phyloP scores from a whole-genome alignment of 331 rosid species.

The Acacia pycnantha region DNA sequence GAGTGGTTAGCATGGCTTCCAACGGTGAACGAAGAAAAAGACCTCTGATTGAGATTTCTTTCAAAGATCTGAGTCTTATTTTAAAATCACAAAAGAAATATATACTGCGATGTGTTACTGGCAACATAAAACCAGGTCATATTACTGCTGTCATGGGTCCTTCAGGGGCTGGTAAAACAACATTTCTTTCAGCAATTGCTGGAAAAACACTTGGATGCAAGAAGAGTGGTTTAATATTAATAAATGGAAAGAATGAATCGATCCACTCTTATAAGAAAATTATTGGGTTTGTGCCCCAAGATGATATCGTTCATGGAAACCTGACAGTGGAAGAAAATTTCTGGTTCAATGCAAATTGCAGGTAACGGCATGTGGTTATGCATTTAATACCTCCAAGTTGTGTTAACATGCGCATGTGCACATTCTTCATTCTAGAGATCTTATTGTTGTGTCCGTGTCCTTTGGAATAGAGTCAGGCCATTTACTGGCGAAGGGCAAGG shows the following conservation, averaged over 20 bases:
- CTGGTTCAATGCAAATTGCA: conserved; percentile 95
- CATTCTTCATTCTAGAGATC: background rate
- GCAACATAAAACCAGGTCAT: conserved; percentile 88
- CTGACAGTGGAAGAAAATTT: conserved; percentile 98
- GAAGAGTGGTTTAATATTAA: conserved; percentile 67
- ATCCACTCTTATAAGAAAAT: conserved; percentile 85
- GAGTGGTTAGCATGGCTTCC: conserved; percentile 79
- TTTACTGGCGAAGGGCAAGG: background rate
- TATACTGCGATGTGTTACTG: conserved; percentile 79
- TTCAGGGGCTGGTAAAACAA: conserved; percentile 98
- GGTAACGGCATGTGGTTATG: conserved; percentile 48
- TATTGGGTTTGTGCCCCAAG: conserved; percentile 98
- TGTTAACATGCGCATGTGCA: background rate
- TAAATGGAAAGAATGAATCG: conserved; percentile 79
- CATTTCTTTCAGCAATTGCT: conserved; percentile 89
- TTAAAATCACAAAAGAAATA: conserved; percentile 78
- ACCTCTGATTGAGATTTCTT: conserved; percentile 86
- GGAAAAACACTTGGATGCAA: conserved; percentile 92
- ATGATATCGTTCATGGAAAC: conserved; percentile 96
- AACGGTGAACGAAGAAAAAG: conserved; percentile 55
- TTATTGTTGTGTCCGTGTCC: background rate
- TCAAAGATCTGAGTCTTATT: conserved; percentile 77
- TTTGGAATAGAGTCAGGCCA: background rate
- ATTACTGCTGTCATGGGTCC: conserved; percentile 99
- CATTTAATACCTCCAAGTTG: background rate